Evolutionary conservation across 1,284 basidiomycete genomes (phyloP), one percentile per base, ranked within the genome.

Genomic region (Tilletia walkeri): DNA sequence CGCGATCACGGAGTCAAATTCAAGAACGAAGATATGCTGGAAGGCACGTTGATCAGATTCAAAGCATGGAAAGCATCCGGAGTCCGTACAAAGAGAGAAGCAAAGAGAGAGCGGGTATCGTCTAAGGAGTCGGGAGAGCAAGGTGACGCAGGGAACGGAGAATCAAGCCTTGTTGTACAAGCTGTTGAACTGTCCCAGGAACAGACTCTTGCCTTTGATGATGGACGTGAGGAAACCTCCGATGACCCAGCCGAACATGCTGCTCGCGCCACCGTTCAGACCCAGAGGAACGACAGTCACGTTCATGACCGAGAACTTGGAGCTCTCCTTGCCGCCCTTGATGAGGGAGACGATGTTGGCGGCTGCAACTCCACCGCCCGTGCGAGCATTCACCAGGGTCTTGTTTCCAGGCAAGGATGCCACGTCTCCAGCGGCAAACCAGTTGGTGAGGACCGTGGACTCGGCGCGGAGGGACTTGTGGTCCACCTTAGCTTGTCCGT

Each of bases 401-500:
- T 83, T 83, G 38, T 65, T 30, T 16, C 81, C 82, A 0, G 68
- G 67, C 1, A 78, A 69, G 30, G 75, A 67, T 4, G 72, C 74
- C 47, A 78, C 75, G 53, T 84, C 83, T 2, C 83, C 82, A n/a
- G 78, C 48, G 0, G 78, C 79, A 49, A 78, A 84, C 59, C 79
- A 75, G n/a, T 70, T 71, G 4, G 61, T n/a, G 0, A 63, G n/a
- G 14, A 67, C 36, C 53, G 45, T 48, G 61, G 67, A 72, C n/a
- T 49, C 66, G 71, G 76, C 71, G 59, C 36, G 67, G 49, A 79
- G 73, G 2, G 69, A 68, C 16, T 45, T 10, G 2, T 70, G 54
- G 68, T 84, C 78, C 54, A 86, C 85, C 30, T 74, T 75, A 75
- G 86, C 78, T 59, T 82, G 73, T 30, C 54, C 68, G 5, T 69